Evolutionary conservation across 805 yeast genomes (phyloP), one percentile per base, ranked within the genome.

Genomic region (Starmerella floricola): DNA sequence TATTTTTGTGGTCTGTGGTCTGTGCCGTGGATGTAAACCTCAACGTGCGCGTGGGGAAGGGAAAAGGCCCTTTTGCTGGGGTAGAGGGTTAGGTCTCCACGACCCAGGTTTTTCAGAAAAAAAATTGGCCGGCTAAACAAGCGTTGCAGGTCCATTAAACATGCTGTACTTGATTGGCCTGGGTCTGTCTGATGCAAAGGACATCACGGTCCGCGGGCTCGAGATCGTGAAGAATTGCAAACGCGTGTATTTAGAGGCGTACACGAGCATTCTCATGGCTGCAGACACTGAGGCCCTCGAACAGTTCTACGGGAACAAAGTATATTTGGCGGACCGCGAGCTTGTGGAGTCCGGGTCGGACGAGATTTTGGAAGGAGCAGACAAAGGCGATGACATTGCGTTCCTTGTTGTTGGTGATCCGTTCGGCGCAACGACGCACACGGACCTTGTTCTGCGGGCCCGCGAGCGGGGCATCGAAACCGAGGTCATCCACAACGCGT

Each of bases 351-450:
- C 79, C 42, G 93, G 88, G 6, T 77, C 91, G 21, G 97, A 87
- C 55, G 70, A 72, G 31, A 91, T 88, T 46, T 67, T 88, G 49
- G 79, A 67, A 17, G 77, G 74, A 46, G 95, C 93, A 1, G 49
- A 42, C 19, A 74, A 80, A 26, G 68, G 63, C 18, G 88, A 80
- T 42, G 95, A 91, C 58, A 72, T 88, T 59, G 97, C 96, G 0
- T 86, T 88, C 53, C 68, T 91, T 49, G 98, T 91, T 17, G 98
- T 88, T 21, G 98, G 98, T 28, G 98, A 88, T 61, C 94, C 88
- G 27, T 88, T 85, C 58, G 98, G 98, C 27, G 98, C 98, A 26
- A 88, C 98, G 4, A 88, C 98, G 1, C 98, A 88, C 64, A 85
- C 96, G 0, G 98, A 91, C 64, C 69, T 88, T 49, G 84, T 87